Percentiles rank a stretch among this genome's conserved stretches.
Evolutionary conservation across 768 basidiomycete species (phyloP).

Genomic region (Austroboletus eburneus): DNA sequence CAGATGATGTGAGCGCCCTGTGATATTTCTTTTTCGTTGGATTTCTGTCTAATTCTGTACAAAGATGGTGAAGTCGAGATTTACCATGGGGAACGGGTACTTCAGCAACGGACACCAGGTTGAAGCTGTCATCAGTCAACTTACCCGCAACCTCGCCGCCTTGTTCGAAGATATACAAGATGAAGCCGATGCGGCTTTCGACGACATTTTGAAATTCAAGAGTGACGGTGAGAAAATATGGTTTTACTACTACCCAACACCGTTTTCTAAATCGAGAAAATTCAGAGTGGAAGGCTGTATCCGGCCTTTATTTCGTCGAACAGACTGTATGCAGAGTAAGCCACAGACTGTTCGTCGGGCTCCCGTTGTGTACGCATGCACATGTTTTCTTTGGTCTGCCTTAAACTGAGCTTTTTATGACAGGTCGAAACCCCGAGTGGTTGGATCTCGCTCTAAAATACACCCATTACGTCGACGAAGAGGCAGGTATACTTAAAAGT

Average conservation of each 20-base stretch:
- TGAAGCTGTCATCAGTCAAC: constrained; percentile 23
- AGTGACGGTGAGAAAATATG: constrained; percentile 11
- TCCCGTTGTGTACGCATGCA: neutral
- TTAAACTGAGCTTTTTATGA: neutral
- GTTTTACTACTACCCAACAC: neutral
- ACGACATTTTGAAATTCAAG: constrained; percentile 15
- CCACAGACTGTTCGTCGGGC: constrained; percentile 47
- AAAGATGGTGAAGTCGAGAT: constrained; percentile 30
- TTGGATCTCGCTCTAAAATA: constrained; percentile 26
- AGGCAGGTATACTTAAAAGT: constrained; percentile 16
- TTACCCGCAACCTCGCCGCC: constrained; percentile 37
- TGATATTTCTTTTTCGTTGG: neutral
- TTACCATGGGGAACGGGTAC: constrained; percentile 37
- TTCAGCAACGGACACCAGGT: constrained; percentile 31
- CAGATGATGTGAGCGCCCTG: neutral
- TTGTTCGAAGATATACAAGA: constrained; percentile 26
- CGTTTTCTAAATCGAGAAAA: neutral
- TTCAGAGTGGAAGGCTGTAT: constrained; percentile 38
- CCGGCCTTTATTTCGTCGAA: constrained; percentile 22
- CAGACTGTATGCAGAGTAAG: constrained; percentile 38
- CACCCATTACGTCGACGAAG: constrained; percentile 24
- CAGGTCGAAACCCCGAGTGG: constrained; percentile 33
- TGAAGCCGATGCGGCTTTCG: constrained; percentile 38
- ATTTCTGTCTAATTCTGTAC: neutral
- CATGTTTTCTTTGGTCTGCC: neutral